Percentiles rank a stretch among this genome's conserved stretches.
phyloP scores from a whole-genome alignment of 2,329 filamentous ascomycete genomes.

The Epichloe sp. region DNA sequence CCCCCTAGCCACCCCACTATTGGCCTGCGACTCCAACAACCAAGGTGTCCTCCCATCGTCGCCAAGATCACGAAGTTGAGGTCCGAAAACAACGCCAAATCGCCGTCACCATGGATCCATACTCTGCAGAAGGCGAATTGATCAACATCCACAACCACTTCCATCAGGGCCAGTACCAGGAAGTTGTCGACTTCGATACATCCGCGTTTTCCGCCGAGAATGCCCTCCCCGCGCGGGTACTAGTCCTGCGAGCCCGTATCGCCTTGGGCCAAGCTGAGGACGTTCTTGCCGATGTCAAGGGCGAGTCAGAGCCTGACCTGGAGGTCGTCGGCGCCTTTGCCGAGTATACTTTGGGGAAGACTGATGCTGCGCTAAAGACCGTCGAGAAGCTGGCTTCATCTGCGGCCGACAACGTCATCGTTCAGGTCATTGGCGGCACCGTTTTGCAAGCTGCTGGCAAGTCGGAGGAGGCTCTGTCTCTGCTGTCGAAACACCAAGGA shows the following conservation, averaged over 20 bases:
- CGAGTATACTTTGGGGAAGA: constrained; percentile 46
- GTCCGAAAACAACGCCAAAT: constrained; percentile 4
- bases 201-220: constrained; percentile 69
- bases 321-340: constrained; percentile 67
- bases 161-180: constrained; percentile 72
- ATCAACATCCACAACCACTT: constrained; percentile 60
- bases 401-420: constrained; percentile 58
- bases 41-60: constrained; percentile 6
- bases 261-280: constrained; percentile 66
- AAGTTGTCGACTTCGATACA: constrained; percentile 76
- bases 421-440: constrained; percentile 73
- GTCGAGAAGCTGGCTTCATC: constrained; percentile 56
- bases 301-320: constrained; percentile 57
- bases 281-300: constrained; percentile 56
- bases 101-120: constrained; percentile 49
- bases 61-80: neutral
- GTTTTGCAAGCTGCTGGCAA: constrained; percentile 69
- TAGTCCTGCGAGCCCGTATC: constrained; percentile 71
- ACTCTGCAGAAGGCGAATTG: constrained; percentile 57
- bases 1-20: constrained; percentile 1
- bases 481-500: constrained; percentile 74
- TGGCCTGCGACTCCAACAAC: constrained; percentile 3
- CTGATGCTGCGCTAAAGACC: constrained; percentile 46
- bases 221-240: constrained; percentile 58
- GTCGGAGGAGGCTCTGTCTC: constrained; percentile 69